Evolutionary conservation across 352 stramenopile species (phyloP), one percentile per base, ranked within the genome.

Genomic region (Globisporangium uncinulatum): DNA sequence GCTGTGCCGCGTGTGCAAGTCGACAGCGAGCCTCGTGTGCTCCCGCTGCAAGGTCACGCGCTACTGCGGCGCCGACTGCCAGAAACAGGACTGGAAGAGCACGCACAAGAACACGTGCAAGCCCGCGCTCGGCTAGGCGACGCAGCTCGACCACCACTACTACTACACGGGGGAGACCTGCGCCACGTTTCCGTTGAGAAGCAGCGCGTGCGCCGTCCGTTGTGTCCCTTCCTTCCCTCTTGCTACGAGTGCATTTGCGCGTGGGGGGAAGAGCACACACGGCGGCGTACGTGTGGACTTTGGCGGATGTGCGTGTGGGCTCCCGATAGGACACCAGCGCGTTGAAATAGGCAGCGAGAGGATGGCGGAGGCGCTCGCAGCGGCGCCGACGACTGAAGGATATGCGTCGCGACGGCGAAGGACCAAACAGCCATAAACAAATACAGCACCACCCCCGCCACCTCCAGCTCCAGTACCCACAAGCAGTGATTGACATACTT

Each of bases 11-110:
- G 83, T 90, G 68, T 92, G 85, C 74, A 90, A 92, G 71, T 63
- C 67, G n/a, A 51, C 74, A 14, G 82, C 85, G 39, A 91, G 55
- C 62, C 73, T 91, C 46, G 79, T 92, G 62, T 95, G 86, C 78
- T 90, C 82, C 59, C 86, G 83, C 66, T 95, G 86, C 82, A 92
- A 94, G 72, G 62, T 63, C 49, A 82, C 91, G 58, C 83, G 86
- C 58, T 95, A 95, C 81, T 95, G 86, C 57, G 83, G 77, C 29
- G 76, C 80, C 20, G 81, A 92, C 17, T 95, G 86, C 78, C 86
- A 95, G 67, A 92, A 91, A 69, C 82, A 94, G 63, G 83, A 93
- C 75, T 95, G 86, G 86, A 92, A 92, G 74, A 66, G 62, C 21
- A 65, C 74, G 54, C 85, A 93, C 83, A 95, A 94, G 80, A 79